Base-by-base conservation (phyloP, 2,329 filamentous ascomycete species). In the Penicillium janthinellum region DNA sequence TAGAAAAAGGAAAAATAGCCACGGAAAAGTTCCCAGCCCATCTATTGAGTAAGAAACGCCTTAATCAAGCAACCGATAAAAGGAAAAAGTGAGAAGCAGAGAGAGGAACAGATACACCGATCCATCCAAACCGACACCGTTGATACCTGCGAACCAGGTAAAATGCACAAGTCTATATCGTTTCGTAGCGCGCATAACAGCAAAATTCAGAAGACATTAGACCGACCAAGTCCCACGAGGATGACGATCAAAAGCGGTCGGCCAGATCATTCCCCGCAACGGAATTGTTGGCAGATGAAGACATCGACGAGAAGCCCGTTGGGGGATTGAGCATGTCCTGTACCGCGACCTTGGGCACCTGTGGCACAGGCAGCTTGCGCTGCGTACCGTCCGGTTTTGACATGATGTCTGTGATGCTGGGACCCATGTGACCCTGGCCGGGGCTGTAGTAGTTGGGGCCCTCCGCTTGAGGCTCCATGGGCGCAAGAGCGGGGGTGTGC, bases 371-470 rank as follows among this genome's bases (percentile, higher is more conserved):
- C 17, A 98, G 82, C 77, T 98, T 98, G 69, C 94, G 84, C 78
- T 95, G 91, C 25, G 90, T 89, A 39, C 92, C 92, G 64, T 97
- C 93, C 1, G 92, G 86, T 67, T 90, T 89, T 72, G 90, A 92
- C 81, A 98, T 95, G 71, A 98, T 98, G 75, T 98, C 94, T 60
- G 88, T 90, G 69, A 98, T 88, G 41, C 91, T 90, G 59, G 96
- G 86, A 42, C 92, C 92, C 57, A 83, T 85, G 67, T 84, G 81
- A 57, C 82, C 79, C 69, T 78, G 82, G 54, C 74, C 78, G n/a
- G 83, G 83, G 56, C 83, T 81, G 71, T 85, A 86, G 10, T 84
- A 83, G 64, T 83, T 83, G 64, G 85, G 84, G 37, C 82, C 82
- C 60, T 87, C 85, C 12, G 86, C 81, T 55, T 84, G 82, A 0